Evolutionary conservation across 768 basidiomycete species (phyloP), one percentile per base, ranked within the genome.

Genomic region (Phlegmacium glaucopus): DNA sequence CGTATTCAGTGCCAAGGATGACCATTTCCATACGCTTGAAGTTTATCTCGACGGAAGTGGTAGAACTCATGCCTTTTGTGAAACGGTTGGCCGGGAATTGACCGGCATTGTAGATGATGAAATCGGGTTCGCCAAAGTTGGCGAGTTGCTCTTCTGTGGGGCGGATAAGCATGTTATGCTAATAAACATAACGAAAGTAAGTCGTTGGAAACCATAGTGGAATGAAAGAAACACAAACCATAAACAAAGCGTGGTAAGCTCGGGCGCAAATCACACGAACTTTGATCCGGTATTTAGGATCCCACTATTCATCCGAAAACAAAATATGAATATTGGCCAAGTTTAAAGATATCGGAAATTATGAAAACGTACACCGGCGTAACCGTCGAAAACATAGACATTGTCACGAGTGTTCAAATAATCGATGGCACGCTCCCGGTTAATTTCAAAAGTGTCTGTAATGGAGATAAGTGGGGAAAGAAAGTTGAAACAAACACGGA

Each of bases 21-120:
- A 99, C 95, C 96, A 99, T 99, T 71, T 99, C 96, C 93, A 94
- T 96, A 34, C 96, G 90, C 78, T 96, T 96, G 74, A 99, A 98
- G 82, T 99, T 99, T 77, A 99, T 92, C 73, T 97, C 95, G 42
- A 99, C 95, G 3, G 94, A 96, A 6, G 96, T 98, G 26, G 94
- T 91, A 9, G 94, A 96, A 52, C 92, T 95, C 96, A 98, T 98
- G 70, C 96, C 96, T 76, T 96, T 93, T 51, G 96, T 99, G 80
- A 98, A 98, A 37, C 96, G 89, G 69, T 99, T 99, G 58, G 96
- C 96, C 11, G 96, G 95, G 86, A 99, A 98, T 68, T 97, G 94
- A 54, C 96, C 96, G 39, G 96, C 96, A 70, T 98, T 98, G 83
- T 98, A 97, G 69, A 99, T 97, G 74, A 93, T 96, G 70, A 99